Evolutionary conservation across 805 yeast species (phyloP).

Genomic region (Metschnikowia lochheadii): DNA sequence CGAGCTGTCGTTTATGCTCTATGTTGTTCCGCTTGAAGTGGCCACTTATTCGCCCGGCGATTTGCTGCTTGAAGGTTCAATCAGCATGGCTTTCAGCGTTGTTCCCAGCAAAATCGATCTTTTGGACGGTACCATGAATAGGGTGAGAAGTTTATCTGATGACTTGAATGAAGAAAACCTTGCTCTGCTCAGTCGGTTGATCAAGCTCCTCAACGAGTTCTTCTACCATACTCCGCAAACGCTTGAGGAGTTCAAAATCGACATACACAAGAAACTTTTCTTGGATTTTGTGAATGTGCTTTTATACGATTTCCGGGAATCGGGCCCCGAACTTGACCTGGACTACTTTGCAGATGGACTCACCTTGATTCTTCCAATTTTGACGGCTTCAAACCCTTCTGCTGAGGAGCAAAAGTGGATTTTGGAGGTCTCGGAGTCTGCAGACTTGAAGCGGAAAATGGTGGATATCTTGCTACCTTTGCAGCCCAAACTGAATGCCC

Average conservation of each 20-base stretch:
- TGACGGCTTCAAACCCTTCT: slow-evolving; percentile 39
- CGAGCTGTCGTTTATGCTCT: slow-evolving; percentile 6
- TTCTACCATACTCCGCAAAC: slow-evolving; percentile 3
- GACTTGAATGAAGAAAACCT: neutral
- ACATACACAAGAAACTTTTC: neutral
- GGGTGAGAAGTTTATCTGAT: neutral
- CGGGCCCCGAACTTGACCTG: slow-evolving; percentile 26
- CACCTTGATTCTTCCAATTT: slow-evolving; percentile 49
- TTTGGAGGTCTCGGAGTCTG: slow-evolving; percentile 18
- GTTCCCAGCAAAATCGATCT: neutral
- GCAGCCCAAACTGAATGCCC: slow-evolving; percentile 15
- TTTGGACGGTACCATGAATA: neutral
- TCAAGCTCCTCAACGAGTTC: slow-evolving; percentile 6
- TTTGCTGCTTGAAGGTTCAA: neutral
- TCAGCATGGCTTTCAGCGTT: neutral
- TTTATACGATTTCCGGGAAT: slow-evolving; percentile 15
- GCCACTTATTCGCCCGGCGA: slow-evolving; percentile 11
- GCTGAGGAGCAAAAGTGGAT: slow-evolving; percentile 7
- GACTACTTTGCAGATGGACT: slow-evolving; percentile 61
- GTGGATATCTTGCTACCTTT: slow-evolving; percentile 43
- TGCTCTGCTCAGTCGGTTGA: slow-evolving; percentile 5
- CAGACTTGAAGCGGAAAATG: slow-evolving; percentile 25
- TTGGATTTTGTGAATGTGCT: slow-evolving; percentile 27
- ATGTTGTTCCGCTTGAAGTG: slow-evolving; percentile 17
- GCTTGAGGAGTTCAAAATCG: neutral